Evolutionary conservation across 2,329 filamentous ascomycete genomes (phyloP), one percentile per base, ranked within the genome.

Genomic region (Epichloe gansuensis): DNA sequence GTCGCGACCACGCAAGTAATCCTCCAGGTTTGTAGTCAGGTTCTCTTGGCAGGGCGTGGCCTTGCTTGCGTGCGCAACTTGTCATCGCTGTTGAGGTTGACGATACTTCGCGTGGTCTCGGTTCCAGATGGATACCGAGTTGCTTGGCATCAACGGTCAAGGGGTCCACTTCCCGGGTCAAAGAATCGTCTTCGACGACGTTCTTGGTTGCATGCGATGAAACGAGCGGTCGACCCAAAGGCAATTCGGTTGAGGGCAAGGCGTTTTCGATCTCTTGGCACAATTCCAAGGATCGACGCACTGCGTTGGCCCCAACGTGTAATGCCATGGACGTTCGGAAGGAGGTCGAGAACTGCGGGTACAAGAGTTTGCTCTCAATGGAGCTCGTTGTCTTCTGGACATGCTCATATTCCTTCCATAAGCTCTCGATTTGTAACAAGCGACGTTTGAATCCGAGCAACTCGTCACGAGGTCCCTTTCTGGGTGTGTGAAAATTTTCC

Each of bases 281-380:
- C 49, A 68, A 50, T 49, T 56, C 49, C 17, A 57, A 12, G 5
- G 61, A 58, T 47, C 51, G 54, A 40, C 60, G 52, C 1, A 55
- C 31, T 12, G 63, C 60, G 3, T 54, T 44, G 5, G 54, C 51
- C 15, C 58, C 59, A 51, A 68, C 59, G 31, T 65, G 56, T 5
- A 58, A 40, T 1, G 60, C 64, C 60, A 68, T 63, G 9, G 61
- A 60, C 7, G 40, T 34, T n/a, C 66, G 62, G n/a, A 66, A 64
- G 5, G 54, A 44, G 1, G 47, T 42, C n/a, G 58, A 51, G 34
- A 67, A 60, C 7, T 64, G 57, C 6, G 59, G 51, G n/a, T 66
- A 59, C 1, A 69, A 55, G 13, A 69, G 56, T 52, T 66, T 66
- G 53, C 63, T 67, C 53, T 69, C 65, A 8, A 69, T 66, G 2